phyloP scores from a whole-genome alignment of 2,329 filamentous ascomycete species.

The Colletotrichum phormii region DNA sequence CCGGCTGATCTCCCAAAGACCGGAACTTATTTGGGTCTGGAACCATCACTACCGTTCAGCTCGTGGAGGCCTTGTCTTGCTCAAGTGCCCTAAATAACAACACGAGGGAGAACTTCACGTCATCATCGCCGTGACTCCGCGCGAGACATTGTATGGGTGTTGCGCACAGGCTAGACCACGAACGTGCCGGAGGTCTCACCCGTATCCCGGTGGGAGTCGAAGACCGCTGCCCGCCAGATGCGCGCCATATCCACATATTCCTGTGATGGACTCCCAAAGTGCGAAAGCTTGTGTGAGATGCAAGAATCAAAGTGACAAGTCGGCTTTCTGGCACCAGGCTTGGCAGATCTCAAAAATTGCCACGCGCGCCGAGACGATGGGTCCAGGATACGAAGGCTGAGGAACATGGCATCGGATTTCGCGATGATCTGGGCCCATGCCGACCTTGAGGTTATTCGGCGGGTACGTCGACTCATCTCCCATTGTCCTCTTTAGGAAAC shows the following conservation, averaged over 20 bases:
- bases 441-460: background rate
- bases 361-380: background rate
- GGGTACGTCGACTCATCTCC: background rate
- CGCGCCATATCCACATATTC: background rate
- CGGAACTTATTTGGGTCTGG: background rate
- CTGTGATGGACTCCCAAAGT: background rate
- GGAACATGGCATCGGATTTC: background rate
- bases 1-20: background rate
- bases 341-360: background rate
- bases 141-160: constrained; percentile 18
- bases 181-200: constrained; percentile 20
- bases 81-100: background rate
- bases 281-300: background rate
- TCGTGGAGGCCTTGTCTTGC: background rate
- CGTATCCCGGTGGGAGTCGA: background rate
- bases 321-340: background rate
- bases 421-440: background rate
- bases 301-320: background rate
- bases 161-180: constrained; percentile 9
- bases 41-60: background rate
- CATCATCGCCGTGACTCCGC: constrained; percentile 19
- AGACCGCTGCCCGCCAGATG: background rate
- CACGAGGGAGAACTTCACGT: constrained; percentile 1
- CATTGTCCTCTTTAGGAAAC: background rate
- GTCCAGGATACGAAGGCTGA: background rate